A percentile compares a stretch with the other conserved stretches of the same genome.
These are phyloP conservation scores for Xerocomellus dryophilus DNA, from an alignment of 768 basidiomycete species.

Conservation along the genomic window DNA sequence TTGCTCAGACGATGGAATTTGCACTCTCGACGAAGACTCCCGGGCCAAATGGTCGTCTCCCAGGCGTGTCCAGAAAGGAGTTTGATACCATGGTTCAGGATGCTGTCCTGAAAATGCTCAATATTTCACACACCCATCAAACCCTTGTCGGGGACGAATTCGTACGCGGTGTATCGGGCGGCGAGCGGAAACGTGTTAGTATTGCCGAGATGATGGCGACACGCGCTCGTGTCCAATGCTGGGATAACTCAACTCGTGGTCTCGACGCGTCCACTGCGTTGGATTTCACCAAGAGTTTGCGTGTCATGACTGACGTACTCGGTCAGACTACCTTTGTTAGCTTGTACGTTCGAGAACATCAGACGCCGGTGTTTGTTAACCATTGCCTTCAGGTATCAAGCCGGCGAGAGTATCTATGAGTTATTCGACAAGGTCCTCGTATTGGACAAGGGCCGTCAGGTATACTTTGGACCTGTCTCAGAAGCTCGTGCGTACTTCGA, in stretches of 20 bases:
- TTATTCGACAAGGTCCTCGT: conserved; percentile 88
- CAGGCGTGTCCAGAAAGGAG: conserved; percentile 57
- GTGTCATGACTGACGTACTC: conserved; percentile 81
- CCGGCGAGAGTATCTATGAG: conserved; percentile 73
- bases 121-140: conserved; percentile 72
- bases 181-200: conserved; percentile 76
- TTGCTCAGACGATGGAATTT: conserved; percentile 72
- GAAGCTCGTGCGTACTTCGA: conserved; percentile 81
- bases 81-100: conserved; percentile 57
- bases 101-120: conserved; percentile 72
- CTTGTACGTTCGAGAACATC: conserved; percentile 41
- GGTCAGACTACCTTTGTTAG: conserved; percentile 79
- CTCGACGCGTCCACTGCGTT: conserved; percentile 85
- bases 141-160: conserved; percentile 88
- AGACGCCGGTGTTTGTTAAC: background rate
- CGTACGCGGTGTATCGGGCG: conserved; percentile 77
- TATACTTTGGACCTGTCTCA: conserved; percentile 73
- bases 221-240: conserved; percentile 74
- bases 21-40: conserved; percentile 74
- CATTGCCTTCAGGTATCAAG: conserved; percentile 55
- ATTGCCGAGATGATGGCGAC: conserved; percentile 88
- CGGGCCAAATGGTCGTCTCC: conserved; percentile 69
- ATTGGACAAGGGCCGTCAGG: conserved; percentile 75
- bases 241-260: conserved; percentile 82
- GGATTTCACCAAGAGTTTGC: conserved; percentile 76